phyloP scores from a whole-genome alignment of 2,329 filamentous ascomycete species.

The Dothideomycetes sp. region DNA sequence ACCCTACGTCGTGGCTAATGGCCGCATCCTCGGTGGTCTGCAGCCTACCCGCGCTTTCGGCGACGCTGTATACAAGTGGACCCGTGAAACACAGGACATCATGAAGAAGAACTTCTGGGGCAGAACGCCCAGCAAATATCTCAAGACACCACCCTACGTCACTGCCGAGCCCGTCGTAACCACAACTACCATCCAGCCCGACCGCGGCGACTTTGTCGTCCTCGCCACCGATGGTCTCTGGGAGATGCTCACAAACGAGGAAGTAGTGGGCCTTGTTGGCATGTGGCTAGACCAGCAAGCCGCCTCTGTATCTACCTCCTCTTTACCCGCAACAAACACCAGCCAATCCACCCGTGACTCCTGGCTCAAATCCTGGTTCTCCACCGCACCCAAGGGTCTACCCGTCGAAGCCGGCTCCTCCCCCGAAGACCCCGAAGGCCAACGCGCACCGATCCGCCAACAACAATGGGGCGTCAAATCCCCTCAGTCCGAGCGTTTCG shows the following conservation, averaged over 20 bases:
- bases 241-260: constrained; percentile 99
- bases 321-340: constrained; percentile 16
- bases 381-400: constrained; percentile 42
- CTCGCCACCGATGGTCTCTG: constrained; percentile 94
- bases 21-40: constrained; percentile 80
- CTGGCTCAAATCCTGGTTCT: constrained; percentile 64
- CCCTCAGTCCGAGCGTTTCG: constrained; percentile 68
- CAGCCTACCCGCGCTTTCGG: constrained; percentile 93
- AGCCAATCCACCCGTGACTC: constrained; percentile 31
- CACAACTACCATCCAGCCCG: constrained; percentile 80
- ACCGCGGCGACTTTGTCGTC: constrained; percentile 88
- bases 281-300: constrained; percentile 86
- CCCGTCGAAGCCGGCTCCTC: constrained; percentile 61
- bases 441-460: constrained; percentile 78
- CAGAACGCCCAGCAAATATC: constrained; percentile 59
- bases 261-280: constrained; percentile 90
- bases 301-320: constrained; percentile 21
- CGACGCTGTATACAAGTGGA: constrained; percentile 96
- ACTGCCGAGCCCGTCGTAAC: constrained; percentile 93
- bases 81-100: constrained; percentile 67
- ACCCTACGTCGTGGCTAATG: constrained; percentile 75
- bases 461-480: constrained; percentile 80
- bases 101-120: constrained; percentile 83
- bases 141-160: constrained; percentile 92
- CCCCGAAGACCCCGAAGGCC: constrained; percentile 47